Percentiles rank a stretch among this genome's conserved stretches.
These are phyloP conservation scores for Aspergillus uvarum DNA, from an alignment of 2,329 filamentous ascomycete species.

Conservation along the genomic window DNA sequence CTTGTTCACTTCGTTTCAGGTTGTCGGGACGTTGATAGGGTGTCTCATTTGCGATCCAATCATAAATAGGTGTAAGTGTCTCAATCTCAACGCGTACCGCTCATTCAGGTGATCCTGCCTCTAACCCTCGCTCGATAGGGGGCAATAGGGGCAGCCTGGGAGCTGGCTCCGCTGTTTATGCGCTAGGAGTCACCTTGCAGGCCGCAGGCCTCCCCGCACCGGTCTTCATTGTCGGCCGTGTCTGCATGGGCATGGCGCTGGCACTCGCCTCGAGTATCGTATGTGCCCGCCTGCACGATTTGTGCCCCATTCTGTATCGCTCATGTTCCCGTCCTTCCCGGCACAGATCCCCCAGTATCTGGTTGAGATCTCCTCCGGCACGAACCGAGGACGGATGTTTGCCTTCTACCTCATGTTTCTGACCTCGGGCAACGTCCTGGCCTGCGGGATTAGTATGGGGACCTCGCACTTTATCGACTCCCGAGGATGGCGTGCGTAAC, in stretches of 20 bases:
- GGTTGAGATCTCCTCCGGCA: conserved; percentile 51
- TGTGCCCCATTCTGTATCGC: too few relatives aligned
- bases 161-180: conserved; percentile 19
- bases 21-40: not conserved
- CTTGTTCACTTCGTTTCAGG: not conserved
- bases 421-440: conserved; percentile 71
- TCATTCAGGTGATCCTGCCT: too few relatives aligned
- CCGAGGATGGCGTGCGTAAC: not conserved
- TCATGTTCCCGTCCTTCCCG: too few relatives aligned
- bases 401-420: conserved; percentile 43
- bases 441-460: conserved; percentile 36
- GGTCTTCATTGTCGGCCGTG: conserved; percentile 48
- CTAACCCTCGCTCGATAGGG: not conserved
- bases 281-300: conserved; percentile 39
- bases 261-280: conserved; percentile 72
- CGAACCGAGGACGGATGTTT: conserved; percentile 73
- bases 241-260: conserved; percentile 57
- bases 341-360: conserved; percentile 4
- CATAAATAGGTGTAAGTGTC: not conserved
- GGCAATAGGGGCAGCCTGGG: not conserved
- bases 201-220: conserved; percentile 22
- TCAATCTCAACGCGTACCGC: too few relatives aligned
- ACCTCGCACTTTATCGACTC: not conserved
- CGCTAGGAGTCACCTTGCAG: conserved; percentile 32
- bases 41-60: not conserved